Evolutionary conservation across 305 asterid species (phyloP), one percentile per base, ranked within the genome.

Genomic region (Rubia balearica): DNA sequence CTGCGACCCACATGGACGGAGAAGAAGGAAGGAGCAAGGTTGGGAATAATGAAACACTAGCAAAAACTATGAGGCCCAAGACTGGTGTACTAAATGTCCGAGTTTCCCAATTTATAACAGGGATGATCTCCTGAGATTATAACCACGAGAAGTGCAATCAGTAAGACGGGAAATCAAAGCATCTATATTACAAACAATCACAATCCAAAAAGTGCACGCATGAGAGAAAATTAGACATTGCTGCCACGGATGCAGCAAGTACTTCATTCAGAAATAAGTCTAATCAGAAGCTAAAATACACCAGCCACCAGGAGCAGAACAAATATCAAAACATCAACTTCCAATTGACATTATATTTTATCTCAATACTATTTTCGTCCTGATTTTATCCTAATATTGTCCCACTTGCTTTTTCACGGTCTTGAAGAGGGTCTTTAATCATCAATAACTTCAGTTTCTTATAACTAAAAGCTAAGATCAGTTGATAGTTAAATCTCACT

Each of bases 1-100:
- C 97, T 21, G 97, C 92, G 38, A 89, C 87, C 96, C 95, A 87
- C 91, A 91, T 86, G 71, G 95, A 85, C 65, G 96, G 97, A 19
- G 91, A 85, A 8, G 97, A 91, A 68, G 97, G 97, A 72, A 91
- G 76, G 76, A 91, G 80, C 66, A 89, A 46, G 68, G 85, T 87
- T 0, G 97, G 97, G 69, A 89, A 89, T 27, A 91, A 68, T 24
- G 91, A 87, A 80, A 91, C 74, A 53, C 95, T 83, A 73, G 88
- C 89, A 49, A 91, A 78, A 19, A 91, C 83, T 61, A 91, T 71
- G 49, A 87, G 78, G 19, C 90, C 95, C 48, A 91, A 81, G 13
- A 79, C 84, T 14, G 95, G 92, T 76, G 85, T 88, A 24, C 88
- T 88, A 75, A 89, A 89, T 59, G 91, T 85, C 9, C 82, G 79